Base-by-base conservation (phyloP, 495 filamentous ascomycete species). In the Penicillium ochrochloron region DNA sequence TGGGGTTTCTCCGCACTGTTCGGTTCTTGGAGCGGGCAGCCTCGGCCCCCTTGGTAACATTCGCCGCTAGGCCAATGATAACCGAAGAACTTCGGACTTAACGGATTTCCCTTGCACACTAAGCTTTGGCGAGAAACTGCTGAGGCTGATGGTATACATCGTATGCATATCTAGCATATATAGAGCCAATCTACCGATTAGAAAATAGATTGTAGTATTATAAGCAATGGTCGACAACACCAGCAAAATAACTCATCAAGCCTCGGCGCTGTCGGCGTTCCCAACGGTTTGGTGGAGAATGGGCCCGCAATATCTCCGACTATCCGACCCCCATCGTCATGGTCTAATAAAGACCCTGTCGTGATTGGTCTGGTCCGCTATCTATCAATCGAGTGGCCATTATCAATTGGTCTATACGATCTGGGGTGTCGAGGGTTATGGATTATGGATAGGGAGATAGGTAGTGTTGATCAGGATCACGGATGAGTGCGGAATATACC, bases 11-110 rank as follows among this genome's bases (percentile, higher is more conserved):
- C 63, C 63, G 66, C 66, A 62, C 7, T 64, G 19, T 25, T 66
- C 66, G 63, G 66, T 66, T 60, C 35, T 48, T 50, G 12, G 31
- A 35, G 42, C 53, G 63, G 66, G 25, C 58, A 60, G 63, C 69
- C 69, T 71, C 69, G 69, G 69, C 37, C 57, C 60, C 37, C 37
- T 56, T 15, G 56, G 29, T 42, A 15, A 15, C 17, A 11, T 39
- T 53, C 56, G 7, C 14, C 46, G 3, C 33, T 17, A 12, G 48
- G 33, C 59, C 59, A 46, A 63, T 59, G 33, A 63, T 59, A 62
- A 57, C 64, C 60, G 60, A 61, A 55, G 23, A 23, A 21, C 59
- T 33, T 33, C 63, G 29, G 35, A 41, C 19, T 48, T 48, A 48
- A 48, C 44, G 44, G 44, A 48, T 21, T 25, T 48, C 9, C 44